Evolutionary conservation across 495 filamentous ascomycete species (phyloP), one percentile per base, ranked within the genome.

Genomic region (Recurvomyces mirabilis): DNA sequence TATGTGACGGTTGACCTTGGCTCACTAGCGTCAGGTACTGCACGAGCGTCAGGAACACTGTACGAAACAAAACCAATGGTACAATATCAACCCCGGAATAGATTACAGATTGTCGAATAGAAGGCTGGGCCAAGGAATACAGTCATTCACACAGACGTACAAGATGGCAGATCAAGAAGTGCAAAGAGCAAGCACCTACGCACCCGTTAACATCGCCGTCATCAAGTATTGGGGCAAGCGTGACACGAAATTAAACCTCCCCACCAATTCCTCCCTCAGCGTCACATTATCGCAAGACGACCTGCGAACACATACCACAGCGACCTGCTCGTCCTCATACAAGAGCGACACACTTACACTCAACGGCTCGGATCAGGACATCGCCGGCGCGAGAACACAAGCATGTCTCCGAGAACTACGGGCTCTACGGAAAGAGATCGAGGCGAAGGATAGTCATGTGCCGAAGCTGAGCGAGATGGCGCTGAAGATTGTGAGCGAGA

Each of bases 191-290:
- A 94, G 82, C 67, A 95, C 89, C 34, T 94, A 87, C 25, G 91
- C 91, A 19, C 91, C 91, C 13, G 91, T 99, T 54, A 99, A 99
- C 70, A 99, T 99, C 58, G 91, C 91, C 43, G 91, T 99, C 26
- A 89, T 99, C 63, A 99, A 99, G 85, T 98, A 98, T 71, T 98
- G 91, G 91, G 91, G 91, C 49, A 96, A 96, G 67, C 84, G 91
- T 33, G 86, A 96, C 66, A 62, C 82, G 14, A 81, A 79, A 52
- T 75, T 96, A 45, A 96, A 99, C 63, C 79, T 96, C 52, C 93
- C 91, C 26, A 95, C 93, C 53, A 96, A 98, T 69, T 91, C 85
- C 41, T 98, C 91, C 45, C 79, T 98, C 59, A 89, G 82, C 37
- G 85, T 98, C 29, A 98, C 91, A 31, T 82, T 98, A 56, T 91